phyloP scores from a whole-genome alignment of 371 early-diverging fungal genomes.

The Apophysomyces sp. region DNA sequence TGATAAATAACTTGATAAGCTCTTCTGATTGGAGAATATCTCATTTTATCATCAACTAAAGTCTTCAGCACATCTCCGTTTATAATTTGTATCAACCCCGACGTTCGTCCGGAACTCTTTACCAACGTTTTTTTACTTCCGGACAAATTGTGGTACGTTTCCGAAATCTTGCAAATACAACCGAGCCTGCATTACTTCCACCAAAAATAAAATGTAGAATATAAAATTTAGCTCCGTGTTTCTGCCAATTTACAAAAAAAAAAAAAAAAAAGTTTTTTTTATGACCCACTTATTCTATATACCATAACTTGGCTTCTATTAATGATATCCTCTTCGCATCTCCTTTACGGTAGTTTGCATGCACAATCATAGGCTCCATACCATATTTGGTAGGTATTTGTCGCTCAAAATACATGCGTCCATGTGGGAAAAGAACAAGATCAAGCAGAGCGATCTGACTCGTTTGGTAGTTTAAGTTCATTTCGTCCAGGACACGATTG shows the following conservation, averaged over 20 bases:
- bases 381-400: slow-evolving; percentile 36
- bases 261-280: too few species aligned
- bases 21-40: slow-evolving; percentile 13
- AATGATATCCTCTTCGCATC: slow-evolving; percentile 55
- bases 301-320: slow-evolving; percentile 43
- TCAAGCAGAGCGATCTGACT: slow-evolving; percentile 39
- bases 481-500: slow-evolving; percentile 39
- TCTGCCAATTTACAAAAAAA: too few species aligned
- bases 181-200: too few species aligned
- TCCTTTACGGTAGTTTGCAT: slow-evolving; percentile 48
- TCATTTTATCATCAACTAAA: background rate
- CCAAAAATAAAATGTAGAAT: too few species aligned
- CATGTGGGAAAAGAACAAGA: slow-evolving; percentile 44
- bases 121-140: background rate
- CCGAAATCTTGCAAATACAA: too few species aligned
- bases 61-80: slow-evolving; percentile 3
- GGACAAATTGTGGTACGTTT: background rate
- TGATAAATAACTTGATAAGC: slow-evolving; percentile 16
- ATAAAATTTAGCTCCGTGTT: too few species aligned
- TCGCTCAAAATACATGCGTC: slow-evolving; percentile 43
- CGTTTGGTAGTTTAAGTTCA: slow-evolving; percentile 43
- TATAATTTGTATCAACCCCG: background rate
- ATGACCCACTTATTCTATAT: slow-evolving; percentile 17
- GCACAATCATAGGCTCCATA: slow-evolving; percentile 46
- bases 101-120: background rate